Percentiles rank a stretch among this genome's conserved stretches.
phyloP scores from a whole-genome alignment of 2,329 filamentous ascomycete genomes.

The Xylariaceae sp. region DNA sequence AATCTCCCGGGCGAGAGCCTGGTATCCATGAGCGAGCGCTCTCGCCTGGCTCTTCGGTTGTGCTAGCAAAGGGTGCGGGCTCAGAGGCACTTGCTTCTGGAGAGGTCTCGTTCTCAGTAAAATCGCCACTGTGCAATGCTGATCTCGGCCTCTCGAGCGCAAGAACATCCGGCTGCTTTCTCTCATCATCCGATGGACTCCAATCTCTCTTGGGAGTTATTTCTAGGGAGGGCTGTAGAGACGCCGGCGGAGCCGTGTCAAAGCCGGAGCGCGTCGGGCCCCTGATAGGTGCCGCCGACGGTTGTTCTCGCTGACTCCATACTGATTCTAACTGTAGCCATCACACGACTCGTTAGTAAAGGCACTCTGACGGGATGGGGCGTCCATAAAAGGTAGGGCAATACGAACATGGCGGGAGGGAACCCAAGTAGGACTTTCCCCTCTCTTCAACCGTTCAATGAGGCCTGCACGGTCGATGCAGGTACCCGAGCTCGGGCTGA shows the following conservation, averaged over 20 bases:
- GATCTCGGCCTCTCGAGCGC: slow-evolving; percentile 80
- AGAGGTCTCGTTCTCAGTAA: slow-evolving; percentile 44
- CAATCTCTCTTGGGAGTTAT: slow-evolving; percentile 44
- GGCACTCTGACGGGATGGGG: not conserved
- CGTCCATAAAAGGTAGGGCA: not conserved
- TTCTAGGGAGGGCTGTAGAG: slow-evolving; percentile 41
- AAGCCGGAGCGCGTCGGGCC: slow-evolving; percentile 33
- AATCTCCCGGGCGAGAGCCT: slow-evolving; percentile 52
- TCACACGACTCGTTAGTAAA: slow-evolving; percentile 13
- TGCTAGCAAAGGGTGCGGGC: slow-evolving; percentile 18
- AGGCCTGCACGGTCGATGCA: slow-evolving; percentile 66
- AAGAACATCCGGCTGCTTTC: slow-evolving; percentile 47
- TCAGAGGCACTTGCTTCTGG: slow-evolving; percentile 22
- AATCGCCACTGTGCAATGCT: slow-evolving; percentile 62
- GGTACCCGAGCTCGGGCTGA: slow-evolving; percentile 20
- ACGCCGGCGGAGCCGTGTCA: slow-evolving; percentile 33
- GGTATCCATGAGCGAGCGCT: slow-evolving; percentile 41
- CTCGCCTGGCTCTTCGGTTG: slow-evolving; percentile 12
- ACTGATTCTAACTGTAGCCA: slow-evolving; percentile 33
- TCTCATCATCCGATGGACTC: slow-evolving; percentile 34
- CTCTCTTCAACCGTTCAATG: slow-evolving; percentile 77
- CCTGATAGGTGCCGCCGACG: slow-evolving; percentile 34
- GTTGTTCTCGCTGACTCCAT: slow-evolving; percentile 29
- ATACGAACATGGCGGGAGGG: slow-evolving; percentile 55
- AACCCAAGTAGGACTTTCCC: slow-evolving; percentile 70